Evolutionary conservation across 331 rosid genomes (phyloP), one percentile per base, ranked within the genome.

Genomic region (Dryas integrifolia): DNA sequence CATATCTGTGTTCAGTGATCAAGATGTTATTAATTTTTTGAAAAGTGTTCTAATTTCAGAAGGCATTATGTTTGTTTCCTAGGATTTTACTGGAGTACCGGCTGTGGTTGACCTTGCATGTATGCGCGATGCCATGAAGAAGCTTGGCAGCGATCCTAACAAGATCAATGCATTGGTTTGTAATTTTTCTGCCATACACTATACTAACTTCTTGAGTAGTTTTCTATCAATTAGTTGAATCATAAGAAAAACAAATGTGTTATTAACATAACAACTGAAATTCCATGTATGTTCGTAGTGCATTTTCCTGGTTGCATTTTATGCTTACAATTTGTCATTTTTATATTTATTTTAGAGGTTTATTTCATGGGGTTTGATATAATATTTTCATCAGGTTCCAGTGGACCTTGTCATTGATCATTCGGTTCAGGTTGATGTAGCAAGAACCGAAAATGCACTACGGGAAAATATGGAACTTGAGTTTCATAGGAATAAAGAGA

Each of bases 31-130:
- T 61, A 15, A 41, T 10, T n/a, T n/a, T 6, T 40, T 7, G 12
- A 15, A 40, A 63, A 2, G 51, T 63, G 13, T 16, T 7, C 6
- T 3, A n/a, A 18, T 13, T 9, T 0, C 13, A 6, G 10, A 15
- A 63, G 26, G 30, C 10, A n/a, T n/a, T 40, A 5, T 63, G 50
- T 63, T 16, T 63, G 68, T 58, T 46, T 6, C 49, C 9, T 6
- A 70, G 81, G 83, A 79, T 52, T 78, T 78, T 26, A 78, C 73
- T 21, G 81, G 83, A 13, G 81, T 82, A n/a, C 83, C 78, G 2
- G 81, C 80, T 21, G 64, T 78, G 12, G 69, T 82, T 18, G 83
- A 82, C 67, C 78, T 78, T 59, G 83, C 83, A 26, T 79, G 74
- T 39, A 83, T 79, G 76, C 46, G 74, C 10, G 86, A 79, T 68